A percentile compares a stretch with the other conserved stretches of the same genome.
phyloP scores from a whole-genome alignment of 768 basidiomycete species.

The Boletus sensibilis region DNA sequence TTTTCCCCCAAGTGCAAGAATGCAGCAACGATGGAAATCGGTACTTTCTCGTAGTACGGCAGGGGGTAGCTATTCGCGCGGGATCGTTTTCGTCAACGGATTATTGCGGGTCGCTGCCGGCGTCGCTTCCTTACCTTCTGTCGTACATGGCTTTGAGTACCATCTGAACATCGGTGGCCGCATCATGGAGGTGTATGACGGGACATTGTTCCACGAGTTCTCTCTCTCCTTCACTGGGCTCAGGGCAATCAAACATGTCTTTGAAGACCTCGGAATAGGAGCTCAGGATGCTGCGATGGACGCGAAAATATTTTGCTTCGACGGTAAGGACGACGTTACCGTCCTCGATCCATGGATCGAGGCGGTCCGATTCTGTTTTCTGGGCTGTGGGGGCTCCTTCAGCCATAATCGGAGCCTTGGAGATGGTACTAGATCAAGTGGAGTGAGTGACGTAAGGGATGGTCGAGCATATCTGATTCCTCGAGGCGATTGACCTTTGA shows the following conservation, averaged over 20 bases:
- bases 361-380: constrained; percentile 1
- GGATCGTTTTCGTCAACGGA: not conserved
- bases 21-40: constrained; percentile 1
- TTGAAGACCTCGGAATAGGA: constrained; percentile 6
- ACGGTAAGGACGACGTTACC: constrained; percentile 6
- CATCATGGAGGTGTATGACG: constrained; percentile 19
- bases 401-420: not conserved
- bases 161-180: constrained; percentile 7
- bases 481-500: too few relatives aligned
- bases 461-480: not conserved
- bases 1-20: constrained; percentile 27
- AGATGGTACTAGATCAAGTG: not conserved
- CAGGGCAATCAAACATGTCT: constrained; percentile 1
- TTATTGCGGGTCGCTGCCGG: not conserved
- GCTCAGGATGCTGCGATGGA: constrained; percentile 3
- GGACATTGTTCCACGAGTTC: constrained; percentile 16
- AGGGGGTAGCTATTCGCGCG: constrained; percentile 8
- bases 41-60: constrained; percentile 3
- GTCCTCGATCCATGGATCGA: constrained; percentile 7
- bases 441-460: not conserved
- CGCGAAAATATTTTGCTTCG: constrained; percentile 3
- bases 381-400: not conserved
- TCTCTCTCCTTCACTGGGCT: not conserved
- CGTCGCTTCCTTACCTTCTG: constrained; percentile 4
- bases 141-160: constrained; percentile 21